Evolutionary conservation across 495 filamentous ascomycete genomes (phyloP), one percentile per base, ranked within the genome.

Genomic region (Coniosporium apollinis): DNA sequence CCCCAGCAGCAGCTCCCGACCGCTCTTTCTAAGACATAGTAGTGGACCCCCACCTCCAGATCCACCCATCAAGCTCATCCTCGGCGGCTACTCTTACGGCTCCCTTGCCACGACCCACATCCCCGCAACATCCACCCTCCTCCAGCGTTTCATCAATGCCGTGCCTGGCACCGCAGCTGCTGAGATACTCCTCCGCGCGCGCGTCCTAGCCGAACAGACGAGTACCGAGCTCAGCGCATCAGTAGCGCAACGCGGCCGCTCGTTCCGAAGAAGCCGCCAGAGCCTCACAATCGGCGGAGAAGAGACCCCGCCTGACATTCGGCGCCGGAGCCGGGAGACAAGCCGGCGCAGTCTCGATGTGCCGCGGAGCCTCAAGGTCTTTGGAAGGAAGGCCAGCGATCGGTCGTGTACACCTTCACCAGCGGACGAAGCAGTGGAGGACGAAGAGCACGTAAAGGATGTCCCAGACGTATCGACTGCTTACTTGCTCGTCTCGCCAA

Each of bases 41-140:
- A 17, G 30, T 37, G n/a, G 3, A 19, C 31, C 7, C 22, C 30
- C 17, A 8, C 10, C 14, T 20, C 9, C 17, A 17, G 19, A 22
- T 16, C 16, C 15, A 17, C 22, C 22, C n/a, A 30, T 43, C 14
- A 37, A 85, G 4, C 49, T 60, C 6, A 29, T 93, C 1, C 50
- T 91, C 3, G 79, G 67, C 2, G 89, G 89, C 26, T 96, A 96
- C 54, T 94, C 87, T 0, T 96, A 93, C 49, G 89, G 89, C 22
- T 77, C 83, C 4, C 61, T 94, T 40, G 71, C 96, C 28, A 70
- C 81, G 8, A 71, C 67, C 3, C 70, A 74, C 43, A 70, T 87
- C 4, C 85, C 84, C 2, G 50, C 62, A 8, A 54, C 76, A 17
- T 50, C 61, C 10, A 55, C 61, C 1, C 68, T 92, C 28, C 42